phyloP scores from a whole-genome alignment of 163 green algal species.

The Picocystis sp. region DNA sequence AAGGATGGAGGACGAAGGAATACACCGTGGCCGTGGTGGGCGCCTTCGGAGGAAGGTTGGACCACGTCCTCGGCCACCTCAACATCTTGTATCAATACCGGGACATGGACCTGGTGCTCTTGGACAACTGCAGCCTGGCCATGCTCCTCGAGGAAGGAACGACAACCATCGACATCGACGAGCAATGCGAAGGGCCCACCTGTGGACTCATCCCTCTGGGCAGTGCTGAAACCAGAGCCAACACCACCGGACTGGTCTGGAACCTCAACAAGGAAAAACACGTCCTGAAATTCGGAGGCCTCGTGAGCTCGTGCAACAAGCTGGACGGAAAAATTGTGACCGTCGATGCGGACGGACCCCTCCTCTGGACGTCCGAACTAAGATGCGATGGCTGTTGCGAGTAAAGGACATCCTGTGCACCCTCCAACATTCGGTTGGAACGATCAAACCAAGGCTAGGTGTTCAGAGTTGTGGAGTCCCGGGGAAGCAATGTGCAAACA shows the following conservation, averaged over 20 bases:
- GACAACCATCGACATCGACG: not conserved
- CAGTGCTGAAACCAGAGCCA: not conserved
- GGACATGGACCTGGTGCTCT: conserved; percentile 1
- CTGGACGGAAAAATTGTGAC: too few species aligned
- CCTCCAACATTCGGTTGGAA: too few species aligned
- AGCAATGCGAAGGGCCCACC: not conserved
- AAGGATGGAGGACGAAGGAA: not conserved
- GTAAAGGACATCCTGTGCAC: too few species aligned
- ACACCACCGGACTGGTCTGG: conserved; percentile 1
- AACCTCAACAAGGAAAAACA: not conserved
- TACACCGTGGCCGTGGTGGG: conserved; percentile 2
- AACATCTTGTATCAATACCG: not conserved
- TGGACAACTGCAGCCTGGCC: conserved; percentile 1
- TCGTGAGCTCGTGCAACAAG: too few species aligned
- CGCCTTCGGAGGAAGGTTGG: conserved; percentile 1
- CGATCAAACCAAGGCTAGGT: too few species aligned
- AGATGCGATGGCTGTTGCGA: too few species aligned
- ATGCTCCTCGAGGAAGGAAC: not conserved
- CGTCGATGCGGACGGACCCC: too few species aligned
- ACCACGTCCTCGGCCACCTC: conserved; percentile 1
- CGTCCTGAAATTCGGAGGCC: too few species aligned
- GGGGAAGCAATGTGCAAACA: too few species aligned
- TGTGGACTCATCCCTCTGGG: conserved; percentile 1
- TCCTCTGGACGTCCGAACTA: too few species aligned
- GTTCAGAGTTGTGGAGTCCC: too few species aligned